Evolutionary conservation across 257 asterid species (phyloP), one percentile per base, ranked within the genome.

Genomic region (Marsdenia floribunda): DNA sequence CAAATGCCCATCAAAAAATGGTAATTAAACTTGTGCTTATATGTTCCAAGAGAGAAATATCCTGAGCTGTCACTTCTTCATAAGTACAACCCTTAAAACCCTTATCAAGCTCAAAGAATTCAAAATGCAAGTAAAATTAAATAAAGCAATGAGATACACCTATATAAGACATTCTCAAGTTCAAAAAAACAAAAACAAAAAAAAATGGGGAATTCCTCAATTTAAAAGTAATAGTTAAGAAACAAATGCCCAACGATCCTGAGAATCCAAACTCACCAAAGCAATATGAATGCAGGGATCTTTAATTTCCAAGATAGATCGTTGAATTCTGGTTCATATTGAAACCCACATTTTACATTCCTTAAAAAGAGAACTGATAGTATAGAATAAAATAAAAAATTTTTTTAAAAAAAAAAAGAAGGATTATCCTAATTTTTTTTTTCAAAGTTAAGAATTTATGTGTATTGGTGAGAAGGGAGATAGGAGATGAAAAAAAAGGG

Each of bases 281-380:
- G 70, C 78, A 80, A 83, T 78, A 84, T 59, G 82, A 77, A 79
- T 70, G 85, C 74, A 66, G 82, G 82, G 92, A 90, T 92, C 96
- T 87, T 81, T 82, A 82, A 69, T 54, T 38, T 60, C 73, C 61
- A 47, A 64, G 71, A 40, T 72, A 84, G 91, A 88, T 90, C 92
- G 82, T 80, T 74, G 74, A 79, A 80, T 77, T 82, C 70, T 65
- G 64, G 76, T 50, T 75, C 81, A 75, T 46, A 63, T 44, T 38
- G 26, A 60, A 65, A 59, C 84, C 83, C 66, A 65, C 84, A 80
- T 80, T 80, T 79, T 5, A 50, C 47, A 60, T 55, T 73, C 29
- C 55, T 15, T 38, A 9, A n/a, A 7, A 74, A 38, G 54, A 52
- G 60, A 70, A 49, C 49, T 35, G 76, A 14, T 12, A 26, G 35